These are phyloP conservation scores for Cercospora berteroae DNA, from an alignment of 2,329 filamentous ascomycete genomes.

Conservation along the genomic window DNA sequence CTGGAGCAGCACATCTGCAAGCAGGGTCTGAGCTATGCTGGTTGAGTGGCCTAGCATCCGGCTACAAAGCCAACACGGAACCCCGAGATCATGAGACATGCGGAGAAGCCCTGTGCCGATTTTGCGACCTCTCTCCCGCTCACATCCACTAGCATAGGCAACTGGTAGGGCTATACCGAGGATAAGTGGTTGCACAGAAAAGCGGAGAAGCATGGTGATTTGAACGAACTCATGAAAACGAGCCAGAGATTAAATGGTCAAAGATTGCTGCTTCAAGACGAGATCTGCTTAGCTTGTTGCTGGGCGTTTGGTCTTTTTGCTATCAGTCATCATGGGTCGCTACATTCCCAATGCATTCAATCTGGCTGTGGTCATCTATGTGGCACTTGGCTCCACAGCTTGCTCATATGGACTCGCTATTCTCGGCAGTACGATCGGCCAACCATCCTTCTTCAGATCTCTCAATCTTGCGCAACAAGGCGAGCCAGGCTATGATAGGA, in stretches of 20 bases:
- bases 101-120: neutral
- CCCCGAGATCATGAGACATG: neutral
- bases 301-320: no score
- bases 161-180: neutral
- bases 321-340: no score
- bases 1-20: neutral
- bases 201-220: no score
- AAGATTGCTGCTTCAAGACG: no score
- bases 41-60: neutral
- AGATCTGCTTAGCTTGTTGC: no score
- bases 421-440: slow-evolving; percentile 48
- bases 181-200: neutral
- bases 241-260: no score
- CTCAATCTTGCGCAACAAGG: slow-evolving; percentile 42
- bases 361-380: slow-evolving; percentile 25
- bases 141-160: no score
- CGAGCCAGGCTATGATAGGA: slow-evolving; percentile 44
- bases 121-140: neutral
- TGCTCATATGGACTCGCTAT: slow-evolving; percentile 40
- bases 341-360: slow-evolving; percentile 13
- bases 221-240: no score
- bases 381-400: slow-evolving; percentile 34
- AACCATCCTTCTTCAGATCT: slow-evolving; percentile 47
- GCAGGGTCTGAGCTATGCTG: neutral
- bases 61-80: neutral